These are phyloP conservation scores for Meyerozyma guilliermondii DNA, from an alignment of 1,139 yeast genomes.

Conservation along the genomic window DNA sequence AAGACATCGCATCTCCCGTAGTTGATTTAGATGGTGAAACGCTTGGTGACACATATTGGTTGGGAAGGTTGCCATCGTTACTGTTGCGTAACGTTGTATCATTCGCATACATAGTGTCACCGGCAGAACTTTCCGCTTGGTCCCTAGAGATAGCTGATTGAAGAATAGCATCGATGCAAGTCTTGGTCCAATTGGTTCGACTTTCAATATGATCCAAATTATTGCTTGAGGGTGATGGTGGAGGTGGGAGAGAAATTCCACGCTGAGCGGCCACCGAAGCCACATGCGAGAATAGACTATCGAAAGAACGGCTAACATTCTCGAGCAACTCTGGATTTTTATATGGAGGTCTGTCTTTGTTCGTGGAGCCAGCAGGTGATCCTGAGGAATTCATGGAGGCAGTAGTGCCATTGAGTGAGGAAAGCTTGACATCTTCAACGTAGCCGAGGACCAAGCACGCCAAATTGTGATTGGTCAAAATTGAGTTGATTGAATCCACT, in stretches of 20 bases:
- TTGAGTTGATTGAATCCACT: constrained; percentile 23
- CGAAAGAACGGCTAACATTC: constrained; percentile 18
- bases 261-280: constrained; percentile 52
- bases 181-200: constrained; percentile 47
- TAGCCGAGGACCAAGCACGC: constrained; percentile 44
- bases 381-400: background rate
- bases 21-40: constrained; percentile 3
- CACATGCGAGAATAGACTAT: constrained; percentile 47
- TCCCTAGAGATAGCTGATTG: constrained; percentile 1
- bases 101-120: constrained; percentile 10
- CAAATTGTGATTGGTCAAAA: constrained; percentile 36
- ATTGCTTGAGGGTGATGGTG: constrained; percentile 20
- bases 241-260: constrained; percentile 44
- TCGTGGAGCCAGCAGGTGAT: background rate
- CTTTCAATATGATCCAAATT: constrained; percentile 25
- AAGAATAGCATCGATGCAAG: constrained; percentile 43
- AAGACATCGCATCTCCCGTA: constrained; percentile 20
- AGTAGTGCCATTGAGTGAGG: constrained; percentile 6
- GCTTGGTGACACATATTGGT: constrained; percentile 15
- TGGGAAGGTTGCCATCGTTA: constrained; percentile 11
- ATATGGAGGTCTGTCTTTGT: background rate
- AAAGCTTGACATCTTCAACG: constrained; percentile 37
- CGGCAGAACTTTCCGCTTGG: constrained; percentile 7
- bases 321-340: background rate
- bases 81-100: constrained; percentile 5